Evolutionary conservation across 768 basidiomycete species (phyloP), one percentile per base, ranked within the genome.

Genomic region (Xerocomellus chrysenteron): DNA sequence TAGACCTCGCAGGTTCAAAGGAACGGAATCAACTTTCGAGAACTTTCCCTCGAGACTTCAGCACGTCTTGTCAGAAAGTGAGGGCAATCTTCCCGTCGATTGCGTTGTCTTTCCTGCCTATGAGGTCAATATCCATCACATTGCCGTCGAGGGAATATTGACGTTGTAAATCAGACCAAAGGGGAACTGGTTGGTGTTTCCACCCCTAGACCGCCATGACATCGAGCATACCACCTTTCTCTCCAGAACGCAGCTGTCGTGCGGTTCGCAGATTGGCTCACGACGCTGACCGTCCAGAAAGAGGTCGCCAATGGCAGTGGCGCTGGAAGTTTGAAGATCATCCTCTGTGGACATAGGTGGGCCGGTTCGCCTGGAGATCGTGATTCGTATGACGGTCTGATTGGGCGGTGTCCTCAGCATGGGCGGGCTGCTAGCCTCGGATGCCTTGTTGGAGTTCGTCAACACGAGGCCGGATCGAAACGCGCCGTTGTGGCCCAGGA

Each of bases 241-340:
- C 51, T 48, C 30, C 59, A 94, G 92, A 82, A 79, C 45, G 86
- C 86, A 67, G 92, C 94, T 14, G 88, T 94, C 4, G 82, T 87
- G 32, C 83, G 84, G 9, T 95, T 97, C 70, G 84, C 92, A 9
- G 94, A 96, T 67, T 97, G 94, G 95, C 81, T 97, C 42, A 89
- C 92, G 1, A 88, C 84, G n/a, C 73, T 92, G 21, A 91, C 89
- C 5, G 88, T 96, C n/a, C 82, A 91, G 68, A 82, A 81, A 58
- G 94, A 96, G 70, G 88, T 87, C 21, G 83, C 85, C 13, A 78
- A 84, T 48, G 90, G 90, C 5, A 87, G 89, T 12, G 92, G 92
- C 10, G 87, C 82, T 43, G 82, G 83, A 32, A 77, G 74, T 50
- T 87, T 87, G 0, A 91, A 84, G 68, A 81, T 96, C 47, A 88